A percentile compares a stretch with the other conserved stretches of the same genome.
Conservation (phyloP, 257 asterid genomes). For the Solanum etuberosum region DNA sequence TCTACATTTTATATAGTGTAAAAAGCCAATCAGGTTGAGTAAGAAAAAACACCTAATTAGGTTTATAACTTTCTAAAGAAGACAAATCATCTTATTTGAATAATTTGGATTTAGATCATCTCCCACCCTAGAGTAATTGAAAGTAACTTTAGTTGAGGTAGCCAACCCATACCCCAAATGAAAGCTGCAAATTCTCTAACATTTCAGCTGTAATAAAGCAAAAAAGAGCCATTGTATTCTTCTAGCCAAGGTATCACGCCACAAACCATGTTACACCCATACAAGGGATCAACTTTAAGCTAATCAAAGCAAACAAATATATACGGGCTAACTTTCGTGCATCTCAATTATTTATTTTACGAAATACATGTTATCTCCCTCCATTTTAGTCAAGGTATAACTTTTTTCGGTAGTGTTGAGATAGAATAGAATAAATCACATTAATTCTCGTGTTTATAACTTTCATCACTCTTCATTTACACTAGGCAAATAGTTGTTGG, state of each 20-base stretch:
- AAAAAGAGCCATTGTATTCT: neutral
- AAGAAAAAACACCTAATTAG: neutral
- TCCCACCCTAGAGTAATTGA: neutral
- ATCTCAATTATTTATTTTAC: neutral
- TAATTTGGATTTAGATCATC: too few species aligned
- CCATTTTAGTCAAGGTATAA: neutral
- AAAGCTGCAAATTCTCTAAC: neutral
- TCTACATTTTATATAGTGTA: neutral
- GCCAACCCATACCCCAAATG: neutral
- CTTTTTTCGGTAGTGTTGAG: neutral
- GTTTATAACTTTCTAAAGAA: neutral
- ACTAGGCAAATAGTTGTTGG: neutral
- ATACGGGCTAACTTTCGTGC: neutral
- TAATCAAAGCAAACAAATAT: neutral
- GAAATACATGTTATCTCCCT: rapidly evolving
- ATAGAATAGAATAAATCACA: neutral
- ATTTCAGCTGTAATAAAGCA: neutral
- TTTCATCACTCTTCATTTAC: neutral
- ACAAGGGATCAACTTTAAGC: neutral
- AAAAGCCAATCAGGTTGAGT: neutral
- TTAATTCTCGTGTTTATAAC: neutral
- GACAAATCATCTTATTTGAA: neutral
- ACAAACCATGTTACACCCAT: neutral
- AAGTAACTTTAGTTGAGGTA: neutral
- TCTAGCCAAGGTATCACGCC: neutral